Percentiles rank a stretch among this genome's conserved stretches.
These are phyloP conservation scores for Cutaneotrichosporon curvatum DNA, from an alignment of 1,284 basidiomycete genomes.

Conservation along the genomic window DNA sequence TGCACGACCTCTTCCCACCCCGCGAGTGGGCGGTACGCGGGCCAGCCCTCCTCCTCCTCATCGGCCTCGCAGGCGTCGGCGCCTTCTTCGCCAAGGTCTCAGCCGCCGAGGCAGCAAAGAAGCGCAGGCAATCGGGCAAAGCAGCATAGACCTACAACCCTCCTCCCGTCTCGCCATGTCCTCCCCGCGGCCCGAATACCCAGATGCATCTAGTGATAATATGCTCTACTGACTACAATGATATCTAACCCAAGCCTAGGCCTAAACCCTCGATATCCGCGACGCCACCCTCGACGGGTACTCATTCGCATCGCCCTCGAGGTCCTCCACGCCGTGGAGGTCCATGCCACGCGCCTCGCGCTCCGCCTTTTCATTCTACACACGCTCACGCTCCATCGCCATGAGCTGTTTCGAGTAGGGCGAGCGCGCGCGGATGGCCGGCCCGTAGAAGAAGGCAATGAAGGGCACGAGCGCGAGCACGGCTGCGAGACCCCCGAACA, in stretches of 20 bases:
- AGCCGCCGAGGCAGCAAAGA: conserved; percentile 59
- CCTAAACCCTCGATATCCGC: no score
- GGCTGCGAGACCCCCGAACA: conserved; percentile 11
- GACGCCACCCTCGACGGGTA: conserved; percentile 1
- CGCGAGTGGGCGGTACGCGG: conserved; percentile 85
- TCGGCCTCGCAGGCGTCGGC: conserved; percentile 69
- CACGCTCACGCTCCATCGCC: conserved; percentile 32
- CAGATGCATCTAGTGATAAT: no score
- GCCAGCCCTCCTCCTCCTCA: conserved; percentile 70
- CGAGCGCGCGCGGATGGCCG: conserved; percentile 30
- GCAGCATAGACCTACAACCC: conserved; percentile 27
- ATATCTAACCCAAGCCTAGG: no score
- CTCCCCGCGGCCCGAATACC: no score
- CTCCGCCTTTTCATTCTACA: conserved; percentile 20
- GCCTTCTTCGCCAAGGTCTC: conserved; percentile 70
- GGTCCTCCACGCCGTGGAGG: conserved; percentile 9
- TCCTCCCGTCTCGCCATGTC: no score
- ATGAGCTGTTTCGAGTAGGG: conserved; percentile 36
- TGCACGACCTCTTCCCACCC: conserved; percentile 72
- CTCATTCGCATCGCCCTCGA: conserved; percentile 13
- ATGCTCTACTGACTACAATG: no score
- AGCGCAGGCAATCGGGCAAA: conserved; percentile 32
- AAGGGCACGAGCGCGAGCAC: conserved; percentile 35
- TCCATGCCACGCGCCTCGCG: conserved; percentile 9
- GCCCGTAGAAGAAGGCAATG: conserved; percentile 34